Evolutionary conservation across 106 monocot species (phyloP).

Genomic region (Dioscorea alata): DNA sequence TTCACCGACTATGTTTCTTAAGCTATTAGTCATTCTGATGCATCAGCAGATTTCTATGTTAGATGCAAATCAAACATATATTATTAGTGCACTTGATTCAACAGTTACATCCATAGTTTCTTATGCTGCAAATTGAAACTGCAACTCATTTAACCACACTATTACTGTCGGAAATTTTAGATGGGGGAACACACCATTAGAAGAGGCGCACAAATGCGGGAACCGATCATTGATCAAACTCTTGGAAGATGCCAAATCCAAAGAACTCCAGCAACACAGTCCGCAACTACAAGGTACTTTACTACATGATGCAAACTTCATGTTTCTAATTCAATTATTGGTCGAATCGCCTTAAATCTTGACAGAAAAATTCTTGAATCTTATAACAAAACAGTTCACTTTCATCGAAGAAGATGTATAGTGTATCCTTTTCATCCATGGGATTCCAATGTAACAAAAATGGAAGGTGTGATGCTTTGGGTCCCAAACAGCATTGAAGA

Average conservation of each 20-base stretch:
- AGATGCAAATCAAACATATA: neutral
- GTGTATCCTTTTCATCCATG: conserved; percentile 87
- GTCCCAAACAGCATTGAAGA: conserved; percentile 61
- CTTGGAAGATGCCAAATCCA: conserved; percentile 38
- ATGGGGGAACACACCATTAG: conserved; percentile 74
- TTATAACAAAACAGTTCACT: conserved; percentile 31
- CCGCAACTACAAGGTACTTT: neutral
- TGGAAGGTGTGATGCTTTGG: conserved; percentile 79
- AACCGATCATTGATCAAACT: conserved; percentile 37
- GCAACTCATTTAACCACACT: too few relatives aligned
- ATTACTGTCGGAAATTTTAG: conserved; percentile 7
- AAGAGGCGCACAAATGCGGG: conserved; percentile 51
- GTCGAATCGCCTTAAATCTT: neutral
- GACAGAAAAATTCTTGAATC: neutral
- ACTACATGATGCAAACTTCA: neutral
- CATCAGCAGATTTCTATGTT: neutral
- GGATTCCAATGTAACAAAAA: conserved; percentile 40
- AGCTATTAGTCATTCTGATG: neutral
- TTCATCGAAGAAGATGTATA: conserved; percentile 46
- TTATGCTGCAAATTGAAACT: neutral
- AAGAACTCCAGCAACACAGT: conserved; percentile 10
- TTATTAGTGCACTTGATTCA: neutral
- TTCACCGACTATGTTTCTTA: neutral
- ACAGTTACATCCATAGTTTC: neutral
- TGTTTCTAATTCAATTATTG: neutral